These are phyloP conservation scores for Podospora pseudoanserina DNA, from an alignment of 495 filamentous ascomycete species.

Conservation along the genomic window DNA sequence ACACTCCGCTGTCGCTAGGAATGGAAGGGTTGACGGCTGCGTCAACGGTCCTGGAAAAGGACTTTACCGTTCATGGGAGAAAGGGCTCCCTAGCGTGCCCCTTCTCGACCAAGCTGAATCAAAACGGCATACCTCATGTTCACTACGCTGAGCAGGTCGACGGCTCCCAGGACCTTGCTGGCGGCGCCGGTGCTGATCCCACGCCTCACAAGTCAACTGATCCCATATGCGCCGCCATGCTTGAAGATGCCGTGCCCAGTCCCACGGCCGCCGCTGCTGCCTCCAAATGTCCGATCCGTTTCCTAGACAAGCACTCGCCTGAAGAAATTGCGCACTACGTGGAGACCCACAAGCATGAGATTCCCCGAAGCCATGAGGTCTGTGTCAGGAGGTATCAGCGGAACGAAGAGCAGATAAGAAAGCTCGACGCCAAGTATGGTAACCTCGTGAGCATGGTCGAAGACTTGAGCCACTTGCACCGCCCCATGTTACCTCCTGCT, in stretches of 20 bases:
- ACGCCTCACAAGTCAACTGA: conserved; percentile 48
- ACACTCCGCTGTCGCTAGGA: conserved; percentile 39
- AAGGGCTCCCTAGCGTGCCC: conserved; percentile 61
- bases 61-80: conserved; percentile 62
- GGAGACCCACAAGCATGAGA: conserved; percentile 86
- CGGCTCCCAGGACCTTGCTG: conserved; percentile 24
- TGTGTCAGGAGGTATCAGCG: conserved; percentile 83
- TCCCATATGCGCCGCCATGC: conserved; percentile 60
- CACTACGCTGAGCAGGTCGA: conserved; percentile 16
- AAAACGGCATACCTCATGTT: conserved; percentile 20
- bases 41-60: conserved; percentile 57
- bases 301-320: conserved; percentile 80
- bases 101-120: conserved; percentile 42
- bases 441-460: conserved; percentile 87
- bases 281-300: conserved; percentile 81
- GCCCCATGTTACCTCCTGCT: conserved; percentile 64
- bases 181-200: conserved; percentile 26
- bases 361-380: conserved; percentile 84
- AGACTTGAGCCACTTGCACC: conserved; percentile 76
- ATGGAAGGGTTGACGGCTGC: conserved; percentile 43
- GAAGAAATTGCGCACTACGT: conserved; percentile 89
- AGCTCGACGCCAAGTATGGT: conserved; percentile 88
- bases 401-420: conserved; percentile 74
- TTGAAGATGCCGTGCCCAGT: conserved; percentile 49
- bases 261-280: conserved; percentile 41